Base-by-base conservation (phyloP, 164 flowering plant genomes). In the Tetrastigma voinierianum region DNA sequence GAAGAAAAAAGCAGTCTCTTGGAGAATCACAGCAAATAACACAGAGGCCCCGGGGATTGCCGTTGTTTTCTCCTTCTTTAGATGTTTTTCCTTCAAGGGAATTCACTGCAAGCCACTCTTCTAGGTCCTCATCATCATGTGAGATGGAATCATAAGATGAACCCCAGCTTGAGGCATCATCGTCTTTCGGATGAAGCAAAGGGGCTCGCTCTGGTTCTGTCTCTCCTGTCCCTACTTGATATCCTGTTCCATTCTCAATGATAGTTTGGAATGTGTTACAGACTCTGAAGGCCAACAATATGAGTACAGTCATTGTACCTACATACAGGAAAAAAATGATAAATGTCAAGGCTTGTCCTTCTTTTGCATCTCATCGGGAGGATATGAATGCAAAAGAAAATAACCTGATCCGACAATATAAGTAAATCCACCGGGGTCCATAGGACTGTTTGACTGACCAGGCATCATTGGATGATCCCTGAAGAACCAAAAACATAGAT, bases 1-100 rank as follows among this genome's bases (percentile, higher is more conserved):
- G 86, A 68, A 83, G 86, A 57, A 83, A 83, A 64, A 83, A 83
- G 66, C 84, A 83, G 60, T 80, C 86, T 23, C 82, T 73, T 15
- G 73, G 79, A 14, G 79, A 75, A 78, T 83, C 82, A 54, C 57
- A 80, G 66, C 86, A 83, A 25, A 83, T 70, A 14, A 68, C 76
- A 54, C 84, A 80, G 11, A 74, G 70, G 4, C 73, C 70, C 2
- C 61, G 74, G 16, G 65, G 67, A 66, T 66, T 65, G 57, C 21
- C 23, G 57, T 32, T 53, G 49, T 51, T 73, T 62, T 76, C 82
- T 1, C 76, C 83, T 25, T 74, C 80, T 15, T 48, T 72, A 10
- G 12, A 17, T 45, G 45, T 54, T 17, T 67, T 71, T 9, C 75
- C 80, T 62, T 71, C 83, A 51, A 46, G 10, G 25, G 70, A 51